Percentiles rank a stretch among this genome's conserved stretches.
Conservation (phyloP, 2,329 filamentous ascomycete genomes). For the Hortaea sp. region DNA sequence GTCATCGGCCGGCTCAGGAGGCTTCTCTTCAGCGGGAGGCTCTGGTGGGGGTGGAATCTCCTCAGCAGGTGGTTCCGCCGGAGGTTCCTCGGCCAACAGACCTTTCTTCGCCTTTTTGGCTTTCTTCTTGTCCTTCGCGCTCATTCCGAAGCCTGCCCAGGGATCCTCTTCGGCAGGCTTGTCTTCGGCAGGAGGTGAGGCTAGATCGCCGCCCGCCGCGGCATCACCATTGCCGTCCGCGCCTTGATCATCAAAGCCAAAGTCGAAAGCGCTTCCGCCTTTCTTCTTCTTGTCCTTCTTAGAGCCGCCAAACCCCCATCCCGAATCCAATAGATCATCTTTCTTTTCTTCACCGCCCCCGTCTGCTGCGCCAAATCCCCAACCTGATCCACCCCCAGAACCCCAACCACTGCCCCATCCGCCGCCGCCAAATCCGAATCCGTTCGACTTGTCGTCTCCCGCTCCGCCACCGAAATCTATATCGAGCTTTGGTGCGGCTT, state of each 20-base stretch:
- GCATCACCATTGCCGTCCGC: slow-evolving; percentile 8
- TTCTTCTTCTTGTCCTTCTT: slow-evolving; percentile 29
- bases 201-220: slow-evolving; percentile 11
- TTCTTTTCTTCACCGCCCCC: slow-evolving; percentile 15
- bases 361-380: slow-evolving; percentile 23
- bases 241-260: slow-evolving; percentile 16
- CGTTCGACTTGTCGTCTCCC: slow-evolving; percentile 16
- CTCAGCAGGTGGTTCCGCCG: slow-evolving; percentile 10
- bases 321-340: slow-evolving; percentile 9
- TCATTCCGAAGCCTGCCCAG: slow-evolving; percentile 41
- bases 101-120: slow-evolving; percentile 15
- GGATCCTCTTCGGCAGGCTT: slow-evolving; percentile 15
- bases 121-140: slow-evolving; percentile 31
- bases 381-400: slow-evolving; percentile 15
- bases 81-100: not conserved
- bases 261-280: slow-evolving; percentile 22
- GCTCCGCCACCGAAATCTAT: slow-evolving; percentile 31
- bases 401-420: slow-evolving; percentile 25
- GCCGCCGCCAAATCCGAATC: slow-evolving; percentile 23
- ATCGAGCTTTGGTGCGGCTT: slow-evolving; percentile 36
- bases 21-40: slow-evolving; percentile 12
- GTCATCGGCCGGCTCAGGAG: slow-evolving; percentile 10
- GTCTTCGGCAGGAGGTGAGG: slow-evolving; percentile 11
- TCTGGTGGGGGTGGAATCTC: slow-evolving; percentile 14
- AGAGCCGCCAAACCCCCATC: slow-evolving; percentile 25